phyloP scores from a whole-genome alignment of 2,329 filamentous ascomycete species.

The Penicillium sp. region DNA sequence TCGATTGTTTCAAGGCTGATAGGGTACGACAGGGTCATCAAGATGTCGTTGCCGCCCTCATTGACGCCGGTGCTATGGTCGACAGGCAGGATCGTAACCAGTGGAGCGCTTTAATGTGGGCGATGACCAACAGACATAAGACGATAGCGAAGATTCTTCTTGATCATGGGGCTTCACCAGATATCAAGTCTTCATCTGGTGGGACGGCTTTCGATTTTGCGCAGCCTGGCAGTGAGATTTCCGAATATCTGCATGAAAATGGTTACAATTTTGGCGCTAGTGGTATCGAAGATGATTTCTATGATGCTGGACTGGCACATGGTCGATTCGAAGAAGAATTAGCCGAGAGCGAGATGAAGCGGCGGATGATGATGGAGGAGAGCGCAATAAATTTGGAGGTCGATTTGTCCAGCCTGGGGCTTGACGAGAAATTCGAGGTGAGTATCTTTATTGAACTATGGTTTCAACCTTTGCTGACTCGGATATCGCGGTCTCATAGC shows the following conservation, averaged over 20 bases:
- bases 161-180: slow-evolving; percentile 91
- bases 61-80: slow-evolving; percentile 82
- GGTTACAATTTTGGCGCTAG: slow-evolving; percentile 66
- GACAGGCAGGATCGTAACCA: slow-evolving; percentile 94
- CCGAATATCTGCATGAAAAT: slow-evolving; percentile 89
- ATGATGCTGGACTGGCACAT: slow-evolving; percentile 85
- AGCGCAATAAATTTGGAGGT: slow-evolving; percentile 96
- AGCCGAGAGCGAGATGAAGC: slow-evolving; percentile 91
- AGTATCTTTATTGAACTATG: slow-evolving; percentile 25
- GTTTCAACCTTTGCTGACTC: background rate
- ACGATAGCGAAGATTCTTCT: slow-evolving; percentile 88
- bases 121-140: slow-evolving; percentile 98
- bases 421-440: slow-evolving; percentile 94
- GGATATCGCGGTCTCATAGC: slow-evolving; percentile 26
- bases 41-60: slow-evolving; percentile 76
- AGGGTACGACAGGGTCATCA: slow-evolving; percentile 68
- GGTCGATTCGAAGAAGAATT: slow-evolving; percentile 96
- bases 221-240: slow-evolving; percentile 92
- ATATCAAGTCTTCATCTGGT: slow-evolving; percentile 90
- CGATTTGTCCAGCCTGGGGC: slow-evolving; percentile 88
- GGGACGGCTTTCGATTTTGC: slow-evolving; percentile 95
- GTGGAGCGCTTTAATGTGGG: slow-evolving; percentile 99
- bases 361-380: slow-evolving; percentile 96
- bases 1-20: slow-evolving; percentile 9
- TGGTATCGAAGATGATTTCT: slow-evolving; percentile 72